Base-by-base conservation (phyloP, 1,284 basidiomycete species). In the Trichosporon sp. region DNA sequence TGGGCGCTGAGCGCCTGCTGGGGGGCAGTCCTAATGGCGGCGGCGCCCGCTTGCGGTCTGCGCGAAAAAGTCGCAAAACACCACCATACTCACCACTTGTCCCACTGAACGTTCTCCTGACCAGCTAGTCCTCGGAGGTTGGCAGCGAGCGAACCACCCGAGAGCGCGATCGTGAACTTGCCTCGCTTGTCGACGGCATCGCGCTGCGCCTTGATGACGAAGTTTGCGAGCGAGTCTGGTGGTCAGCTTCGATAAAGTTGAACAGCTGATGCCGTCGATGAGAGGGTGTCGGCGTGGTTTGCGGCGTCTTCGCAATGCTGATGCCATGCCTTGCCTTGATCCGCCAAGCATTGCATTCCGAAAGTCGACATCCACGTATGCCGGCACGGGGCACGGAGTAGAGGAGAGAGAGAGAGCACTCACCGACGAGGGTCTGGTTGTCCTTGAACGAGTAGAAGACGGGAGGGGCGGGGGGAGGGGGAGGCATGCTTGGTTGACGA, bases 111-210 rank as follows among this genome's bases (percentile, higher is more conserved):
- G 58, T 86, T 85, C 46, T 88, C 83, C 70, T 90, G 85, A 62
- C 81, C 84, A 66, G 95, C 85, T 69, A 99, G 86, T 59, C 86
- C 88, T 70, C 82, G 82, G 70, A 99, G 86, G 80, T 91, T 89
- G 73, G 89, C 89, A 37, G 95, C 93, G 49, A 99, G 85, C 5
- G 90, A 92, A 7, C 96, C 95, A 36, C 96, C 94, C 3, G 94
- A 97, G 71, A 98, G 83, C 60, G 95, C 96, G 73, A 99, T 78
- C 56, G 92, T 91, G 83, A 99, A 99, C 73, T 88, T 89, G 75
- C 89, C 90, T 79, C 92, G 89, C 82, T 92, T 94, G 74, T 90
- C 88, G 71, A 98, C 85, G 33, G 95, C 88, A 62, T 97, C 94
- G 71, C 88, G 89, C 84, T 99, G 96, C 0, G 91, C 90, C 73